Evolutionary conservation across 108 stramenopile species (phyloP).

Genomic region (Skeletonema marinoi): DNA sequence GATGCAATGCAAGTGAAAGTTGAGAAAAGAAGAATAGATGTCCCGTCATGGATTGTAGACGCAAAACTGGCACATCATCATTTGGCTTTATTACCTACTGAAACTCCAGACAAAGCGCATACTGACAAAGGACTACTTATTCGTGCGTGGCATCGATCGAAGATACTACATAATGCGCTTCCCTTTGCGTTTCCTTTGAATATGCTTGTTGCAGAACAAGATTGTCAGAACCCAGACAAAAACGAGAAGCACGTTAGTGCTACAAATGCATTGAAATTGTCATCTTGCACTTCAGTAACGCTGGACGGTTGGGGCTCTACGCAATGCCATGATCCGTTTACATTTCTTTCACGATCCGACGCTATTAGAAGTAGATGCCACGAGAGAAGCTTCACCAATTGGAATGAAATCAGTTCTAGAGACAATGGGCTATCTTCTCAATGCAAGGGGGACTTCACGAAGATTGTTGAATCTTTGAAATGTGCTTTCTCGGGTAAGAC

Average conservation of each 20-base stretch:
- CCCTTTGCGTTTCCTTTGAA: slow-evolving; percentile 50
- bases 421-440: background rate
- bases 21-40: background rate
- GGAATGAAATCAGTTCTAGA: background rate
- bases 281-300: slow-evolving; percentile 37
- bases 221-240: background rate
- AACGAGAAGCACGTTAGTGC: background rate
- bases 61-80: slow-evolving; percentile 13
- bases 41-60: slow-evolving; percentile 19
- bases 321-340: slow-evolving; percentile 3
- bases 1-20: background rate
- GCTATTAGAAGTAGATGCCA: slow-evolving; percentile 29
- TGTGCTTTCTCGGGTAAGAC: slow-evolving; percentile 8
- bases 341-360: slow-evolving; percentile 31
- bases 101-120: background rate
- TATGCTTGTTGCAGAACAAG: background rate
- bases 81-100: slow-evolving; percentile 22
- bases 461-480: slow-evolving; percentile 13
- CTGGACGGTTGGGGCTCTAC: slow-evolving; percentile 7
- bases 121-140: slow-evolving; percentile 46
- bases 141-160: slow-evolving; percentile 42
- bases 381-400: background rate
- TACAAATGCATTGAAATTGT: slow-evolving; percentile 19
- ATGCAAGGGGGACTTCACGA: background rate
- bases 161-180: slow-evolving; percentile 18